Base-by-base conservation (phyloP, 2,329 filamentous ascomycete genomes). In the Aspergillus udagawae region DNA sequence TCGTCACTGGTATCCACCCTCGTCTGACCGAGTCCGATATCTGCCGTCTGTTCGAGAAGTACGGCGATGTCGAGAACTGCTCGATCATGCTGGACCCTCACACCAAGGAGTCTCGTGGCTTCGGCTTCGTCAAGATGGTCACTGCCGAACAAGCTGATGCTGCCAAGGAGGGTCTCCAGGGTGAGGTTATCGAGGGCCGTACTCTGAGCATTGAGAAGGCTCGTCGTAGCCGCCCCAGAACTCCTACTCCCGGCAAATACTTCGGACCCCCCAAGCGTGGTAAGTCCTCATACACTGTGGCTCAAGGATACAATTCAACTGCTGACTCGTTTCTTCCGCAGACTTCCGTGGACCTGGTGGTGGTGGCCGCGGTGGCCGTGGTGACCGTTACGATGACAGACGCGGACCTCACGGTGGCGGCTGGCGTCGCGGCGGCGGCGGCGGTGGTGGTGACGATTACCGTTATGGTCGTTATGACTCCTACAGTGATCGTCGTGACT, bases 71-170 rank as follows among this genome's bases (percentile, higher is more conserved):
- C 53, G 93, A 97, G 80, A 97, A 95, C 80, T 97, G 93, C 81
- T 95, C 97, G 77, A 99, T 99, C 80, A 99, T 99, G 94, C 87
- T 93, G 71, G 94, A 99, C 73, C 94, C 94, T 61, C 94, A 99
- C 78, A 95, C 91, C 71, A 96, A 96, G 80, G 94, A 99, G 79
- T 97, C 93, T 67, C 94, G 94, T 77, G 94, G 94, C 65, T 99
- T 99, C 66, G 94, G 94, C 56, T 99, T 99, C 80, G 94, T 99
- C 75, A 97, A 99, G 82, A 97, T 99, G 93, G 87, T 92, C 60
- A 95, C 91, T 57, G 86, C 91, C 51, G 93, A 97, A 55, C 90
- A 96, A 77, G 94, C 94, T 63, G 94, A 99, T 77, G 92, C 94
- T 66, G 94, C 94, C 66, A 96, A 94, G 81, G 94, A 97, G 71